These are phyloP conservation scores for Zygosaccharomyces bisporus DNA, from an alignment of 805 yeast genomes.

Conservation along the genomic window DNA sequence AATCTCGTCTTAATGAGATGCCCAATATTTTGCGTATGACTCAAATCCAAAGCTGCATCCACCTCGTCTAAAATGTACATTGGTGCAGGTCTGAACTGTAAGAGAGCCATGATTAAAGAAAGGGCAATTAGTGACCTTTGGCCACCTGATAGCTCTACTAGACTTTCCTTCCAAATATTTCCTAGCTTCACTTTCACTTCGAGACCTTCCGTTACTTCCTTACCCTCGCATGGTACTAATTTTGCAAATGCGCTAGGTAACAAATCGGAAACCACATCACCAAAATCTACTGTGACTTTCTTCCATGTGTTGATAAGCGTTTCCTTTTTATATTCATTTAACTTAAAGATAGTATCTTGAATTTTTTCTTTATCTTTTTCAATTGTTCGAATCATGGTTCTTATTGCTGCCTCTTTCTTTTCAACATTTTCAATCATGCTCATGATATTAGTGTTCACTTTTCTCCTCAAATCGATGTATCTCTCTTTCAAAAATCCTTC, in stretches of 20 bases:
- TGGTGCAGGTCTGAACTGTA: constrained; percentile 97
- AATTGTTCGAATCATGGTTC: constrained; percentile 77
- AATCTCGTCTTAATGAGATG: constrained; percentile 92
- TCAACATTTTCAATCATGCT: constrained; percentile 88
- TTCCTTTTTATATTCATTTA: constrained; percentile 80
- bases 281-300: constrained; percentile 85
- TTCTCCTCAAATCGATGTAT: constrained; percentile 67
- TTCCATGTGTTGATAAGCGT: constrained; percentile 81
- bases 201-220: constrained; percentile 83
- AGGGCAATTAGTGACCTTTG: constrained; percentile 92
- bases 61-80: constrained; percentile 97
- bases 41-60: constrained; percentile 95
- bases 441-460: constrained; percentile 83
- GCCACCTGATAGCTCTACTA: constrained; percentile 95
- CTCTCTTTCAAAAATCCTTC: constrained; percentile 53
- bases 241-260: constrained; percentile 89
- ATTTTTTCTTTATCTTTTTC: constrained; percentile 87
- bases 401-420: constrained; percentile 74
- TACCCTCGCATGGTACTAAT: constrained; percentile 73
- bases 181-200: constrained; percentile 90
- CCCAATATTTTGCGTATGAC: constrained; percentile 97
- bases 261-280: constrained; percentile 80
- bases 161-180: constrained; percentile 89
- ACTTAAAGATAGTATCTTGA: constrained; percentile 76
- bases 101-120: constrained; percentile 83